These are phyloP conservation scores for Dendrobium catenatum DNA, from an alignment of 106 monocot species.

Conservation along the genomic window DNA sequence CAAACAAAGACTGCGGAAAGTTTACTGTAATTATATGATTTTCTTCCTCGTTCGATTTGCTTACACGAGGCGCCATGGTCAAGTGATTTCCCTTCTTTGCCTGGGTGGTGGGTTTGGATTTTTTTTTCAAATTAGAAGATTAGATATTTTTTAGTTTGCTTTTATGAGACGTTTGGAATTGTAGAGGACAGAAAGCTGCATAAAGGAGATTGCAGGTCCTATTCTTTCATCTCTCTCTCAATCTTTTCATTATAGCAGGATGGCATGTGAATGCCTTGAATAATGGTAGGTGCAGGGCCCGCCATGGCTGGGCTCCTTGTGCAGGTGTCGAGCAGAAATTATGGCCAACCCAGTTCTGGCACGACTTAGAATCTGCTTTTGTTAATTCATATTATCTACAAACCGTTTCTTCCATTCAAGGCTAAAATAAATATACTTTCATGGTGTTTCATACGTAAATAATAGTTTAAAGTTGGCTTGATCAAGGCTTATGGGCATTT, in stretches of 20 bases:
- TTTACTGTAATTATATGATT: background rate
- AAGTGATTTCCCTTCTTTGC: background rate
- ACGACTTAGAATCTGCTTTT: background rate
- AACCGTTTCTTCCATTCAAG: background rate
- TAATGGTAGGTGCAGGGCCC: constrained; percentile 4
- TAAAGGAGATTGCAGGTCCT: constrained; percentile 2
- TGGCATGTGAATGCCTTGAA: constrained; percentile 5
- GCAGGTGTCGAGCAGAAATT: background rate
- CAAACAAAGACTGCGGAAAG: background rate
- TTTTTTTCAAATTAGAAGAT: background rate
- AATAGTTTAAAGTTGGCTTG: background rate
- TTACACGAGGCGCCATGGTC: background rate
- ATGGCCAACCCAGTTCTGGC: background rate
- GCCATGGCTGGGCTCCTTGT: background rate
- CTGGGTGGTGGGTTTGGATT: background rate
- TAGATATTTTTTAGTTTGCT: background rate
- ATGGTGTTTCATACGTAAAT: background rate
- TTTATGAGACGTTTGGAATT: background rate
- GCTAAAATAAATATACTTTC: background rate
- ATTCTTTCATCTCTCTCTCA: background rate
- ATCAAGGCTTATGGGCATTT: background rate
- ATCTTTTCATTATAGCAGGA: constrained; percentile 4
- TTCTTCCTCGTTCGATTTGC: background rate
- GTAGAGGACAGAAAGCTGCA: background rate
- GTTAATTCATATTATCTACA: background rate